phyloP scores from a whole-genome alignment of 345 rosid species.

The Boechera retrofracta region DNA sequence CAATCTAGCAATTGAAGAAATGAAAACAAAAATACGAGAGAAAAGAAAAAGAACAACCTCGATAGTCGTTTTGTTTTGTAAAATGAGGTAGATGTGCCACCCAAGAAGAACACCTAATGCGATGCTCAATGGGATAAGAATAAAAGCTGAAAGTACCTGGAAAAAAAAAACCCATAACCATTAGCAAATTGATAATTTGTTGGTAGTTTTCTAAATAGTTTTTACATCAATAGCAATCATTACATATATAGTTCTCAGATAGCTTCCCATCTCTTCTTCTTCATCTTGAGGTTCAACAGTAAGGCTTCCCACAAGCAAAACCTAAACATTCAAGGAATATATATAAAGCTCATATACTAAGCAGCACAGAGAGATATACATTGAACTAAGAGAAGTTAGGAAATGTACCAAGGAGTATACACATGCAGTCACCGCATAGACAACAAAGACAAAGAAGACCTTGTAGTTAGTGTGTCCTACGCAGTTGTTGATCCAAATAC shows the following conservation, averaged over 20 bases:
- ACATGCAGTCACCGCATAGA: slow-evolving; percentile 74
- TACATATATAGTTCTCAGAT: slow-evolving; percentile 71
- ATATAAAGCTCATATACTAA: slow-evolving; percentile 5
- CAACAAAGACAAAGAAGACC: slow-evolving; percentile 81
- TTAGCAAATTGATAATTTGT: slow-evolving; percentile 8
- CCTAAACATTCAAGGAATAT: slow-evolving; percentile 51
- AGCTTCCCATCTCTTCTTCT: slow-evolving; percentile 64
- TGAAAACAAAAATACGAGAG: slow-evolving; percentile 1
- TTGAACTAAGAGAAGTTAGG: slow-evolving; percentile 2
- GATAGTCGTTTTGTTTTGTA: slow-evolving; percentile 88
- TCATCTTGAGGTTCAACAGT: slow-evolving; percentile 66
- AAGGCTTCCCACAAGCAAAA: slow-evolving; percentile 85
- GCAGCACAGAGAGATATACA: neutral
- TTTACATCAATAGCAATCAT: slow-evolving; percentile 23
- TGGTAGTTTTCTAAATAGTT: slow-evolving; percentile 11
- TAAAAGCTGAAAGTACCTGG: slow-evolving; percentile 76
- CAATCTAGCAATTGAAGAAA: slow-evolving; percentile 11
- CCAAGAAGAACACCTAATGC: slow-evolving; percentile 78
- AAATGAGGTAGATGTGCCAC: slow-evolving; percentile 85
- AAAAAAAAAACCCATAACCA: slow-evolving; percentile 22
- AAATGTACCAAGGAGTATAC: slow-evolving; percentile 80
- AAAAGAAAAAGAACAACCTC: slow-evolving; percentile 59
- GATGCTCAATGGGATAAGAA: slow-evolving; percentile 67
- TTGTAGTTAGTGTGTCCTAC: slow-evolving; percentile 95
- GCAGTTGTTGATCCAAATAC: slow-evolving; percentile 96